These are phyloP conservation scores for Imleria badia DNA, from an alignment of 768 basidiomycete species.

Conservation along the genomic window DNA sequence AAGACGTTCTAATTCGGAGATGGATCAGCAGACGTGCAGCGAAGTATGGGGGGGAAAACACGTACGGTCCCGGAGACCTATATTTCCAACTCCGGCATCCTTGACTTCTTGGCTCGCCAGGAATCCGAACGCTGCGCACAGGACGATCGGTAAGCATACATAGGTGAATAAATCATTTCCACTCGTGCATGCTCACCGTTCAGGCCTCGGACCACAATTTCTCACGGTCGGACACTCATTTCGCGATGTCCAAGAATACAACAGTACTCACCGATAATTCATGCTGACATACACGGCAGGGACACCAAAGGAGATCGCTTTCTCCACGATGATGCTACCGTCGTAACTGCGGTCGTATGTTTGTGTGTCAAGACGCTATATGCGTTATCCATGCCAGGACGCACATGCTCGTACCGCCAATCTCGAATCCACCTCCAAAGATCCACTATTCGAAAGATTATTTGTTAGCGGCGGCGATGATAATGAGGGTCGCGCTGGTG, in stretches of 20 bases:
- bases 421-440: constrained; percentile 37
- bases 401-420: constrained; percentile 23
- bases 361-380: neutral
- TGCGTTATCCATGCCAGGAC: neutral
- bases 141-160: neutral
- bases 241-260: no score
- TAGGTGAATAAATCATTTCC: no score
- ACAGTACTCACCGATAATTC: constrained; percentile 39
- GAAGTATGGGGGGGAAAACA: neutral
- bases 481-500: constrained; percentile 31
- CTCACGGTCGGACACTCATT: neutral
- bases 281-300: constrained; percentile 41
- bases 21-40: neutral
- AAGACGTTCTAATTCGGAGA: constrained; percentile 18
- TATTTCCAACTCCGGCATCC: constrained; percentile 43
- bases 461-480: neutral
- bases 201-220: neutral
- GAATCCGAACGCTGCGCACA: constrained; percentile 36
- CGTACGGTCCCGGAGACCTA: constrained; percentile 49
- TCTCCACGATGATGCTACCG: constrained; percentile 31
- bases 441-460: constrained; percentile 26
- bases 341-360: constrained; percentile 1
- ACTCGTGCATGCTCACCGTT: constrained; percentile 2
- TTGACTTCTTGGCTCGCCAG: constrained; percentile 41
- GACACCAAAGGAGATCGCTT: constrained; percentile 29